Percentiles rank a stretch among this genome's conserved stretches.
These are phyloP conservation scores for Naganishia randhawae DNA, from an alignment of 768 basidiomycete species.

Conservation along the genomic window DNA sequence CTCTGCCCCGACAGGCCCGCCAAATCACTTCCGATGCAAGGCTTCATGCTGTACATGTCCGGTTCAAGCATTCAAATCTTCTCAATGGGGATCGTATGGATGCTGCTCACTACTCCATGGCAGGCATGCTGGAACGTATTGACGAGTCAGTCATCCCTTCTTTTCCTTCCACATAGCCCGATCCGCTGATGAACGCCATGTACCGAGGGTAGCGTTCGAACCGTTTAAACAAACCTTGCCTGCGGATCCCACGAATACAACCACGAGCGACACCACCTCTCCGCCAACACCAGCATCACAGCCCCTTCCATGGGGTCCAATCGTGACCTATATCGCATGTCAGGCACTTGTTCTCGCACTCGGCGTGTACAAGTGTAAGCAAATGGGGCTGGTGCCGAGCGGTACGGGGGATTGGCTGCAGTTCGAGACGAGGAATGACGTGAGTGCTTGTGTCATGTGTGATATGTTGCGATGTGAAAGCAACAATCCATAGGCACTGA, in stretches of 20 bases:
- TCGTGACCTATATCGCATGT: slow-evolving; percentile 44
- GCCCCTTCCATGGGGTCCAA: slow-evolving; percentile 37
- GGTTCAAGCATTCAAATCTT: slow-evolving; percentile 93
- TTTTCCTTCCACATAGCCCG: neutral
- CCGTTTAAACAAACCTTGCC: slow-evolving; percentile 19
- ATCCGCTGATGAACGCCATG: neutral
- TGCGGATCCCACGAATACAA: neutral
- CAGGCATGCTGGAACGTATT: slow-evolving; percentile 77
- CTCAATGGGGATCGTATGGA: slow-evolving; percentile 92
- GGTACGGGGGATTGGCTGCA: slow-evolving; percentile 93
- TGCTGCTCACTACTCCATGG: slow-evolving; percentile 81
- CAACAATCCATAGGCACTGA: neutral
- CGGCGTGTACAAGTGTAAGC: slow-evolving; percentile 86
- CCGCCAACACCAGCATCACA: slow-evolving; percentile 21
- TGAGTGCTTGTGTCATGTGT: slow-evolving; percentile 51
- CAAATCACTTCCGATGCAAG: slow-evolving; percentile 92
- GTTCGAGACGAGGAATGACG: slow-evolving; percentile 74
- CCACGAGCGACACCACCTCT: slow-evolving; percentile 13
- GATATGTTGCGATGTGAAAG: neutral
- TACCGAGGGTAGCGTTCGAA: slow-evolving; percentile 21
- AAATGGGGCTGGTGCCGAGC: slow-evolving; percentile 84
- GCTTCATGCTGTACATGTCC: slow-evolving; percentile 98
- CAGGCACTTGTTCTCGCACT: slow-evolving; percentile 59
- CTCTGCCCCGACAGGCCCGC: slow-evolving; percentile 57
- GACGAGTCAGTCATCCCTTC: slow-evolving; percentile 60